Conservation (phyloP, 148 eudicot genomes). For the Drosera capensis region DNA sequence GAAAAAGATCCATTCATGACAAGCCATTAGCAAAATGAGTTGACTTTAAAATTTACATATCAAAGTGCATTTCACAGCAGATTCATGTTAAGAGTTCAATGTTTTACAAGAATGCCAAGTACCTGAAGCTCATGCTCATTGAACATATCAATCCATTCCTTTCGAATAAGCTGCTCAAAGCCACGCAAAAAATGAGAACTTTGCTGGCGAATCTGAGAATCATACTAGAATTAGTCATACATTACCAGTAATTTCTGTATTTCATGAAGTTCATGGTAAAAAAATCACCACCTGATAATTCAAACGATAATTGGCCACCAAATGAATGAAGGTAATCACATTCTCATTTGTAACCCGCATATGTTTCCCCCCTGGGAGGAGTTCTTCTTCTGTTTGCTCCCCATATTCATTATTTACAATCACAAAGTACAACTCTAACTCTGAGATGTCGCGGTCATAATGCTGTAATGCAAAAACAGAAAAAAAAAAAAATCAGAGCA, state of each 20-base stretch:
- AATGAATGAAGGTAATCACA: slow-evolving; percentile 80
- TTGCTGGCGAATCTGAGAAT: slow-evolving; percentile 84
- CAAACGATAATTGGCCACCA: slow-evolving; percentile 77
- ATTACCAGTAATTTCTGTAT: not conserved
- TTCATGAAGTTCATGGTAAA: not conserved
- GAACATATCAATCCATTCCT: slow-evolving; percentile 97
- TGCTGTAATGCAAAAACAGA: slow-evolving; percentile 27
- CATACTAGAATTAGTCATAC: not conserved
- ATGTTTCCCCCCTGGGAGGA: slow-evolving; percentile 69
- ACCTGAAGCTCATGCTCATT: slow-evolving; percentile 99
- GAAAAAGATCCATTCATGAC: too few relatives aligned
- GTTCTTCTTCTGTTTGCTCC: slow-evolving; percentile 86
- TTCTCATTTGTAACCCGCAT: slow-evolving; percentile 77
- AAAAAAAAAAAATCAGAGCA: not conserved
- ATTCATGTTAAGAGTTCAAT: too few relatives aligned
- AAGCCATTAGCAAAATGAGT: too few relatives aligned
- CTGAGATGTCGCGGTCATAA: slow-evolving; percentile 66
- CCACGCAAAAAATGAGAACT: slow-evolving; percentile 77
- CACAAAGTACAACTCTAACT: slow-evolving; percentile 81
- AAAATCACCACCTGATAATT: slow-evolving; percentile 58
- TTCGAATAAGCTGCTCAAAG: slow-evolving; percentile 78
- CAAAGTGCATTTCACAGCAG: too few relatives aligned
- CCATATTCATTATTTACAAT: slow-evolving; percentile 91
- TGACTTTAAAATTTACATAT: too few relatives aligned
- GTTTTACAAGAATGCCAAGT: slow-evolving; percentile 3